These are phyloP conservation scores for Botrytis hyacinthi DNA, from an alignment of 2,329 filamentous ascomycete species.

Conservation along the genomic window DNA sequence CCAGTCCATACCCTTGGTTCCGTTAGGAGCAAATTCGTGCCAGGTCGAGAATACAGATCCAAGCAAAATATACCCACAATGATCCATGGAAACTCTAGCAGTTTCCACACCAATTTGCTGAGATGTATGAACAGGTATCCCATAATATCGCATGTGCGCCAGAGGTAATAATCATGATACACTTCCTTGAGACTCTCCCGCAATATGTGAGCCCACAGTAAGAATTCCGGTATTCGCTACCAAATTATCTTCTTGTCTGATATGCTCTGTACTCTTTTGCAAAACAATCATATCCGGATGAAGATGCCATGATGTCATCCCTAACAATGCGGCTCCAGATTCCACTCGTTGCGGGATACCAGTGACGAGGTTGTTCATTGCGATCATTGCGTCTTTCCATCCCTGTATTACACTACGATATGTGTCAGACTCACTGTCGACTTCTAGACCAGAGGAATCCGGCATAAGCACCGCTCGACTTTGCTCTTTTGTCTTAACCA, in stretches of 20 bases:
- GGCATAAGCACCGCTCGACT: conserved; percentile 33
- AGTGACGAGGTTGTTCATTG: conserved; percentile 29
- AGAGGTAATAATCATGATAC: conserved; percentile 26
- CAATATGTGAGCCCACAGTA: conserved; percentile 28
- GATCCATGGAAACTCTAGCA: too few species aligned
- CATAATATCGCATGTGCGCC: conserved; percentile 21
- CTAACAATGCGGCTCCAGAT: conserved; percentile 27
- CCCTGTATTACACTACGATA: conserved; percentile 32
- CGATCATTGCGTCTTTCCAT: conserved; percentile 31
- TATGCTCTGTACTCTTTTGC: conserved; percentile 27
- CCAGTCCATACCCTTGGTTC: too few species aligned
- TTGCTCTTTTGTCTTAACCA: conserved; percentile 30
- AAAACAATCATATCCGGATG: conserved; percentile 30
- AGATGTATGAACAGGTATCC: conserved; percentile 22
- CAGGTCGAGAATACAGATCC: too few species aligned
- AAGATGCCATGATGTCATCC: conserved; percentile 33
- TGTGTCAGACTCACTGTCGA: conserved; percentile 25
- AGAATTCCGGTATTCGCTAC: conserved; percentile 13
- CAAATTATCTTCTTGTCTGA: conserved; percentile 25
- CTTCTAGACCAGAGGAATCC: conserved; percentile 27
- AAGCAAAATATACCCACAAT: too few species aligned
- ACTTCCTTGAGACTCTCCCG: conserved; percentile 11
- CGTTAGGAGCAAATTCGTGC: too few species aligned
- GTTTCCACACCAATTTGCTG: too few species aligned
- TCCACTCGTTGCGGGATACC: conserved; percentile 29